These are phyloP conservation scores for Rhizopus sp. DNA, from an alignment of 371 early-diverging fungal species.

Conservation along the genomic window DNA sequence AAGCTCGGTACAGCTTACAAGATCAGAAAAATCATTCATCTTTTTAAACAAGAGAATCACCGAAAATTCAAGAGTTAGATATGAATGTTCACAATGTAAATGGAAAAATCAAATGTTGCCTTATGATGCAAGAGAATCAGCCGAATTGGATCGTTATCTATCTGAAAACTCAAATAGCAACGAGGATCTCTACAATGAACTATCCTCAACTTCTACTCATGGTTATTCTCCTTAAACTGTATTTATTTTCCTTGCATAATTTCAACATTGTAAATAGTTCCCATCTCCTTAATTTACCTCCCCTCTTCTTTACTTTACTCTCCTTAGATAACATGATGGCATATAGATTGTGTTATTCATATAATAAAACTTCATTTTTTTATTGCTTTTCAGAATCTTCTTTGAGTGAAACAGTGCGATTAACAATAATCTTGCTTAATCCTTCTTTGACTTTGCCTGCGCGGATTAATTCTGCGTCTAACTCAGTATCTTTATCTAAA, in stretches of 20 bases:
- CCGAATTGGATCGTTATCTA: constrained; percentile 27
- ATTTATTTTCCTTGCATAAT: too few species aligned
- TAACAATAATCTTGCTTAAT: constrained; percentile 69
- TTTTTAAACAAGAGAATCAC: constrained; percentile 34
- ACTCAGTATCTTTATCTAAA: constrained; percentile 86
- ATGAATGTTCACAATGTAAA: constrained; percentile 42
- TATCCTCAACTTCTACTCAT: too few species aligned
- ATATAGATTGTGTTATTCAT: too few species aligned
- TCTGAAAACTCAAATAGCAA: constrained; percentile 18
- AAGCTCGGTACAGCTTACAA: constrained; percentile 35
- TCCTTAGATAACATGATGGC: too few species aligned
- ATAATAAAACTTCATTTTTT: constrained; percentile 5
- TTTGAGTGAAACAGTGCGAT: constrained; percentile 91
- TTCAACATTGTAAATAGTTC: too few species aligned
- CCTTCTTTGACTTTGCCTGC: constrained; percentile 40
- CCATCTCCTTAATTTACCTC: too few species aligned
- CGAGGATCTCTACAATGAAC: too few species aligned
- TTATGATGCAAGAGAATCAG: constrained; percentile 27
- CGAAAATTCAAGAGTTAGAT: constrained; percentile 36
- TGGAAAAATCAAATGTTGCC: constrained; percentile 44
- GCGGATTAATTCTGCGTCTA: constrained; percentile 51
- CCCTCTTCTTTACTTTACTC: too few species aligned
- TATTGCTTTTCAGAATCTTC: constrained; percentile 81
- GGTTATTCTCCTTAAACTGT: too few species aligned
- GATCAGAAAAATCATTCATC: constrained; percentile 40